Evolutionary conservation across 2,329 filamentous ascomycete genomes (phyloP).

Genomic region (Septoria petroselini): DNA sequence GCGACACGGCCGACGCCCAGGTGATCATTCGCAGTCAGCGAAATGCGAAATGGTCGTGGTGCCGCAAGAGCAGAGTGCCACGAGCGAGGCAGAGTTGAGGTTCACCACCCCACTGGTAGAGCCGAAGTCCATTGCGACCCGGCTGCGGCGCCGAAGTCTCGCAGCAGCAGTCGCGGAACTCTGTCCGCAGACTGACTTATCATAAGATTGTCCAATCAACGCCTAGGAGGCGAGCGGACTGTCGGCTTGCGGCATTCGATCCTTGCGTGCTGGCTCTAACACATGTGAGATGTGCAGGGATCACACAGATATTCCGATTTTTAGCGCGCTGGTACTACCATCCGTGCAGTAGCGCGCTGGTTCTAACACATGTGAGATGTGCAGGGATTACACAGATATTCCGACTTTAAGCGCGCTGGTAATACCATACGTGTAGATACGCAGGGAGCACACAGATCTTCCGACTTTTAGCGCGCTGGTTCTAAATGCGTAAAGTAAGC

Average conservation of each 20-base stretch:
- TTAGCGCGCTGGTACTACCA: too few species aligned
- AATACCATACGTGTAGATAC: neutral
- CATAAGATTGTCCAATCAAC: slow-evolving; percentile 1
- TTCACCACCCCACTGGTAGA: slow-evolving; percentile 1
- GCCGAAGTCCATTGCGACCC: slow-evolving; percentile 2
- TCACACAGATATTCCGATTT: too few species aligned
- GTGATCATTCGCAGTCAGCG: slow-evolving; percentile 1
- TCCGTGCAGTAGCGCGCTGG: too few species aligned
- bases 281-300: too few species aligned
- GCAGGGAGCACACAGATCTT: neutral
- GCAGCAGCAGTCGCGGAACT: neutral
- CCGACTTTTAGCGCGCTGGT: slow-evolving; percentile 6
- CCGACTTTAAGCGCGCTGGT: slow-evolving; percentile 5
- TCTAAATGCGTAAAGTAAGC: slow-evolving; percentile 1
- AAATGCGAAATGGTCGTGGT: neutral
- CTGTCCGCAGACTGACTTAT: neutral
- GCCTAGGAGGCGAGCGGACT: neutral
- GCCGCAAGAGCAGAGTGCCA: slow-evolving; percentile 4
- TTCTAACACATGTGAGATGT: too few species aligned
- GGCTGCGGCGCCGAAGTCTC: slow-evolving; percentile 2
- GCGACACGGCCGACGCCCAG: slow-evolving; percentile 10
- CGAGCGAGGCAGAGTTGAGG: slow-evolving; percentile 3
- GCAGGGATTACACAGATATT: slow-evolving; percentile 1
- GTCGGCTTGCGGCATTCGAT: neutral
- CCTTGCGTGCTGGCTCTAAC: neutral